These are phyloP conservation scores for Heritiera littoralis DNA, from an alignment of 345 rosid genomes.

Conservation along the genomic window DNA sequence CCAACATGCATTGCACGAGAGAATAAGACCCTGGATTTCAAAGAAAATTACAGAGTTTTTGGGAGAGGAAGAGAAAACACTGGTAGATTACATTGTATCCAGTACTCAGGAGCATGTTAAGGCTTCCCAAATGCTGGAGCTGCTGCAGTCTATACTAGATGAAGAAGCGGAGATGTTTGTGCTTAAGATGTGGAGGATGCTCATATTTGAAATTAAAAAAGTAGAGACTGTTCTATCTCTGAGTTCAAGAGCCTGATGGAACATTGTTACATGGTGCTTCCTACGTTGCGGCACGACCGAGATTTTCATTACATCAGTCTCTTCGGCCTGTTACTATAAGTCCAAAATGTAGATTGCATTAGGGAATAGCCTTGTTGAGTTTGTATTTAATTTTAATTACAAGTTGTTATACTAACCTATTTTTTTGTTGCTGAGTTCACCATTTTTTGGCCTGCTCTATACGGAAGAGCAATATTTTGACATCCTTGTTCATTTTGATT, in stretches of 20 bases:
- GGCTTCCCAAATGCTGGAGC: constrained; percentile 93
- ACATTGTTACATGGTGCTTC: neutral
- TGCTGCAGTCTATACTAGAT: constrained; percentile 77
- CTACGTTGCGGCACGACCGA: neutral
- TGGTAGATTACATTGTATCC: constrained; percentile 83
- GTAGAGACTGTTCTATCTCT: constrained; percentile 74
- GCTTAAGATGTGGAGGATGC: constrained; percentile 99
- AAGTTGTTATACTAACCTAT: neutral
- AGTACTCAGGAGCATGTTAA: constrained; percentile 84
- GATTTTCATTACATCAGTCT: neutral
- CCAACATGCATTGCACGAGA: constrained; percentile 84
- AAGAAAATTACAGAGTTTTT: constrained; percentile 93
- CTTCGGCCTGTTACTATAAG: constrained; percentile 7
- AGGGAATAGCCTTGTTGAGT: constrained; percentile 19
- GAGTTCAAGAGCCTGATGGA: constrained; percentile 55
- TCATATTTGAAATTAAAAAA: constrained; percentile 90
- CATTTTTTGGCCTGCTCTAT: neutral
- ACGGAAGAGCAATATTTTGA: neutral
- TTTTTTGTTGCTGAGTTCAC: neutral
- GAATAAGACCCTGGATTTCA: constrained; percentile 99
- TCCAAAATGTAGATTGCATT: constrained; percentile 13
- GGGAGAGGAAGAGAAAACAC: constrained; percentile 89
- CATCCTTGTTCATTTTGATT: neutral
- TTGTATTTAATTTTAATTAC: constrained; percentile 18
- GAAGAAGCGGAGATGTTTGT: constrained; percentile 99